phyloP scores from a whole-genome alignment of 2,329 filamentous ascomycete species.

The Coleophoma crateriformis region DNA sequence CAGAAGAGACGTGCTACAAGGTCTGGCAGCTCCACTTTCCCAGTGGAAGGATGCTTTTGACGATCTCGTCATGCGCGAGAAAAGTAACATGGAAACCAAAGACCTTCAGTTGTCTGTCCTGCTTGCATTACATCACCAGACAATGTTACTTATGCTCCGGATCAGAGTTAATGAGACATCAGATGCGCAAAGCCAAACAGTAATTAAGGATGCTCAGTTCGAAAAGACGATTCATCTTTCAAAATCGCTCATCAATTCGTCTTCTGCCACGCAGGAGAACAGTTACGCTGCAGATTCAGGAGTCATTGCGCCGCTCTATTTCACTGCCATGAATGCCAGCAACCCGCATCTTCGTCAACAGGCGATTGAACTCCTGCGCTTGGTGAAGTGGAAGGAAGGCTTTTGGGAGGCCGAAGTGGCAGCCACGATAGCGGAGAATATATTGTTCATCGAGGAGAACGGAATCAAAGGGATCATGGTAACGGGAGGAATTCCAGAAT shows the following conservation, averaged over 20 bases:
- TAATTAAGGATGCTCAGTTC: background rate
- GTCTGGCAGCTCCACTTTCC: background rate
- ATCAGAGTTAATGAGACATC: slow-evolving; percentile 1
- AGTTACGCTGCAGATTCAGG: slow-evolving; percentile 9
- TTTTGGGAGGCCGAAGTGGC: slow-evolving; percentile 10
- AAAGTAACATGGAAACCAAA: slow-evolving; percentile 1
- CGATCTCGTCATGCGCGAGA: background rate
- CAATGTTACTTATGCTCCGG: slow-evolving; percentile 5
- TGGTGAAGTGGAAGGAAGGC: slow-evolving; percentile 8
- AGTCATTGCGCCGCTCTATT: slow-evolving; percentile 11
- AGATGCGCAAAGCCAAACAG: background rate
- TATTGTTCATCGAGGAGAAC: background rate
- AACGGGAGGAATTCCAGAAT: background rate
- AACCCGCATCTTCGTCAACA: slow-evolving; percentile 4
- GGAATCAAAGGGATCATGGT: background rate
- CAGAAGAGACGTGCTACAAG: background rate
- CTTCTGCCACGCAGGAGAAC: background rate
- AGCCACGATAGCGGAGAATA: slow-evolving; percentile 7
- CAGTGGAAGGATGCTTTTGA: slow-evolving; percentile 6
- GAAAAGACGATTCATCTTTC: slow-evolving; percentile 5
- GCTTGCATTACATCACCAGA: slow-evolving; percentile 3
- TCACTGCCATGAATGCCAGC: slow-evolving; percentile 8
- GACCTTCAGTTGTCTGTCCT: slow-evolving; percentile 4
- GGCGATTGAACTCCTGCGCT: slow-evolving; percentile 8
- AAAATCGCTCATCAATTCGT: slow-evolving; percentile 2